phyloP scores from a whole-genome alignment of 345 rosid species.

The Fremontodendron californicum region DNA sequence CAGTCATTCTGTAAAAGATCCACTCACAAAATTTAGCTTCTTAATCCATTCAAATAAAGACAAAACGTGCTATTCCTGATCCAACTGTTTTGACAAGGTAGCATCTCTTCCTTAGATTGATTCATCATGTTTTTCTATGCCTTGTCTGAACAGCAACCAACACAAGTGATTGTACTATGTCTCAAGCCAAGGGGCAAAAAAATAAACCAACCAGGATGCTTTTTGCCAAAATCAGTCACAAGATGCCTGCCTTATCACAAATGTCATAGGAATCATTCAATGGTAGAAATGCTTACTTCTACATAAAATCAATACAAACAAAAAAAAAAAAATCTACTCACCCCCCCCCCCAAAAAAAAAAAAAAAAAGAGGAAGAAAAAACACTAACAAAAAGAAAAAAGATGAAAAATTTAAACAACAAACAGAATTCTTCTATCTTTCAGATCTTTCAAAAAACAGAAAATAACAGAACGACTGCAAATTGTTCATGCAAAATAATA shows the following conservation, averaged over 20 bases:
- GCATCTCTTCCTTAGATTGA: background rate
- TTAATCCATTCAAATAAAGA: background rate
- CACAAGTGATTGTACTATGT: background rate
- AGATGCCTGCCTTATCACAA: background rate
- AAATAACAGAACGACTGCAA: background rate
- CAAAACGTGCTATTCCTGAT: background rate
- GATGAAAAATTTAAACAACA: background rate
- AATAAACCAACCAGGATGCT: background rate
- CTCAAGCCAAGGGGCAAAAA: background rate
- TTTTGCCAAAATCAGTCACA: background rate
- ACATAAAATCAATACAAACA: background rate
- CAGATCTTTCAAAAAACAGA: background rate
- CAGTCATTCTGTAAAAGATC: conserved; percentile 69
- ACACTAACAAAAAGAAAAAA: background rate
- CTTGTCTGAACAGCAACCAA: background rate
- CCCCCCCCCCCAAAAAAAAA: no score
- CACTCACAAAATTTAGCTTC: background rate
- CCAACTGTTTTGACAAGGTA: background rate
- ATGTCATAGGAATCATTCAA: background rate
- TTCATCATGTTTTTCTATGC: background rate
- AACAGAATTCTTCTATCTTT: background rate
- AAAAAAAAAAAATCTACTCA: no score
- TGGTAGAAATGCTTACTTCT: background rate
- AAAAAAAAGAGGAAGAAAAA: background rate
- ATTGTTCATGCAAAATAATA: background rate